These are phyloP conservation scores for Penicillium freii DNA, from an alignment of 2,329 filamentous ascomycete genomes.

Conservation along the genomic window DNA sequence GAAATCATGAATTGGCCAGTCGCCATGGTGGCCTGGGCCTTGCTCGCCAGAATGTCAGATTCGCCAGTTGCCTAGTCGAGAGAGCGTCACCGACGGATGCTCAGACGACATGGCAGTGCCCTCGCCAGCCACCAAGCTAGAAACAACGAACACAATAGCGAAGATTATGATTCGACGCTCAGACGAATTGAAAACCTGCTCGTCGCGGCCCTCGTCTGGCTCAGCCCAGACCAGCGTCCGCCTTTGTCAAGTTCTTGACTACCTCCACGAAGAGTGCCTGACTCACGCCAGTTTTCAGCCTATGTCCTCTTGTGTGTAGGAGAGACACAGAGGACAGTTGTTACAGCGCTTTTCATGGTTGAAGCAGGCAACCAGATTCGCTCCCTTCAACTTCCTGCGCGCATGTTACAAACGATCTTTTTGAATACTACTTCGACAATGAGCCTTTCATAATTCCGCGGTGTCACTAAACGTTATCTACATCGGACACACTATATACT, in stretches of 20 bases:
- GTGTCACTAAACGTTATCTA: not conserved
- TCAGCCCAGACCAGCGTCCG: too few species aligned
- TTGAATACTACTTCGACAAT: not conserved
- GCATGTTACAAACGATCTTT: not conserved
- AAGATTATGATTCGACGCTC: not conserved
- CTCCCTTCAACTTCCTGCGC: not conserved
- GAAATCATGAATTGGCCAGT: too few species aligned
- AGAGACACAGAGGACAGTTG: not conserved
- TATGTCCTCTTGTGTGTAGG: not conserved
- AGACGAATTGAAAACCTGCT: not conserved
- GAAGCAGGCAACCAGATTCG: not conserved
- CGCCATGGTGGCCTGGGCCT: too few species aligned
- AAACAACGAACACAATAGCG: not conserved
- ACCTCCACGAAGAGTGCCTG: too few species aligned
- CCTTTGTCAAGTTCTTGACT: too few species aligned
- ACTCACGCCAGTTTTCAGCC: too few species aligned
- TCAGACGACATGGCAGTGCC: not conserved
- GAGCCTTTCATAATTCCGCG: not conserved
- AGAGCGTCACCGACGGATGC: not conserved
- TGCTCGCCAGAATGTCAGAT: too few species aligned
- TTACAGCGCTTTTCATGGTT: not conserved
- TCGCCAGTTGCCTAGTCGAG: too few species aligned
- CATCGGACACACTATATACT: not conserved
- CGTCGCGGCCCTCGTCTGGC: too few species aligned
- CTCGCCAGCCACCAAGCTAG: not conserved